A percentile compares a stretch with the other conserved stretches of the same genome.
phyloP scores from a whole-genome alignment of 305 asterid genomes.

The Fraxinus floribunda region DNA sequence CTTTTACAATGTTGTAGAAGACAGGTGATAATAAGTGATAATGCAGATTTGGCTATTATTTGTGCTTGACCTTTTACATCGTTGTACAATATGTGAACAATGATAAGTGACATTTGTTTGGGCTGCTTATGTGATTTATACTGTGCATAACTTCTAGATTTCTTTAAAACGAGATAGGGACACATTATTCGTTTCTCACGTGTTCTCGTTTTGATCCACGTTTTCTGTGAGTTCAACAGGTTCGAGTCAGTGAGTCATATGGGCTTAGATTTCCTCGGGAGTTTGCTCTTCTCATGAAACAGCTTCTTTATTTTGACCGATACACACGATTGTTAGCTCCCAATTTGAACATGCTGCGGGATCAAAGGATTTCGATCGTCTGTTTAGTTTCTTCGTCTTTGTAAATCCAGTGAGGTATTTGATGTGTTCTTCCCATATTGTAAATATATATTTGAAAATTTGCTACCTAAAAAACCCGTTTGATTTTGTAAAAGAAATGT shows the following conservation, averaged over 20 bases:
- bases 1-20: not conserved
- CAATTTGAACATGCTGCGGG: constrained; percentile 87
- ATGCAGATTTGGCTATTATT: not conserved
- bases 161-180: not conserved
- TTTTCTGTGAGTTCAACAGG: constrained; percentile 39
- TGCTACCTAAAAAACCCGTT: not conserved
- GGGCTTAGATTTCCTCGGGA: constrained; percentile 95
- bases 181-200: not conserved
- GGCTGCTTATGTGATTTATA: not conserved
- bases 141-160: not conserved
- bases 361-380: constrained; percentile 77
- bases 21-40: not conserved
- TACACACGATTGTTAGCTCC: constrained; percentile 93
- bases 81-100: not conserved
- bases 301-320: constrained; percentile 91
- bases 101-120: not conserved
- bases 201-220: constrained; percentile 12
- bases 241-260: constrained; percentile 91
- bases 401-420: not conserved
- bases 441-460: not conserved
- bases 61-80: not conserved
- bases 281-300: constrained; percentile 95
- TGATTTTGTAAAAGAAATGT: not conserved
- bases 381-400: too few species aligned
- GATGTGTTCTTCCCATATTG: not conserved